Percentiles rank a stretch among this genome's conserved stretches.
phyloP scores from a whole-genome alignment of 2,329 filamentous ascomycete genomes.

The Fusarium chuoi region DNA sequence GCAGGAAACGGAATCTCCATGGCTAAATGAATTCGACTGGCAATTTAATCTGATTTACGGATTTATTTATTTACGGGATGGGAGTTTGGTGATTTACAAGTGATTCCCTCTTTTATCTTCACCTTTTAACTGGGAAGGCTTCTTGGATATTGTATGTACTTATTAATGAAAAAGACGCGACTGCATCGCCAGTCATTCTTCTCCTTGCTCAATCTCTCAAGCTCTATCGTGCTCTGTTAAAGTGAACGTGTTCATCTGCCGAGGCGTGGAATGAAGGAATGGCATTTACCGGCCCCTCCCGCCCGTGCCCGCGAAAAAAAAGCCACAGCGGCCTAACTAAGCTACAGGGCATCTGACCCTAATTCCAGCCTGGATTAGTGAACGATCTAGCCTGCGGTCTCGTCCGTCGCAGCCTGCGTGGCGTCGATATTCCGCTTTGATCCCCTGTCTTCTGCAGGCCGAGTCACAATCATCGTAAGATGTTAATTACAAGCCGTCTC shows the following conservation, averaged over 20 bases:
- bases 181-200: conserved; percentile 20
- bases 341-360: not conserved
- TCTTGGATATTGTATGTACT: conserved; percentile 16
- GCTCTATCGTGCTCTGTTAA: not conserved
- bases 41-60: not conserved
- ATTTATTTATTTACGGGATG: not conserved
- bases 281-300: conserved; percentile 15
- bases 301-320: not conserved
- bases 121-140: not conserved
- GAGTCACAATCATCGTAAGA: not conserved
- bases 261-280: not conserved
- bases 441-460: not conserved
- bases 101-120: conserved; percentile 20
- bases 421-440: not conserved
- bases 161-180: conserved; percentile 25
- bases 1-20: conserved; percentile 27
- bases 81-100: conserved; percentile 35
- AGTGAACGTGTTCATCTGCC: not conserved
- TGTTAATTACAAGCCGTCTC: not conserved
- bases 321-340: not conserved
- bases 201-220: not conserved
- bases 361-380: not conserved
- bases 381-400: not conserved
- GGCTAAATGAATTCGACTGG: not conserved
- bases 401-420: not conserved